Evolutionary conservation across 208 protist species (phyloP).

Genomic region (Polymyxa betae): DNA sequence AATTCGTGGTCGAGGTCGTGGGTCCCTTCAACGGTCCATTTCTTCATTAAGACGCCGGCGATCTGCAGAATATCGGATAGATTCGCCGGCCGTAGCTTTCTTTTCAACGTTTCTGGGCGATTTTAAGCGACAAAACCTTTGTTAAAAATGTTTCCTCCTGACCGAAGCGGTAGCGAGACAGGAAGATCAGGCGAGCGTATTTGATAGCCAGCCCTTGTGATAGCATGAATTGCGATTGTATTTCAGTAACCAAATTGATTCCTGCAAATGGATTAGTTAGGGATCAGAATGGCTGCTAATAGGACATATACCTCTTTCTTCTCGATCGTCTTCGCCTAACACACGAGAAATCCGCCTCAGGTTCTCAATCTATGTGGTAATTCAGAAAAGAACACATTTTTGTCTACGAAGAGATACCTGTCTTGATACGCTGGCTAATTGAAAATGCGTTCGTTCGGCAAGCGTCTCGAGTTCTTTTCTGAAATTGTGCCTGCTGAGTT

Average conservation of each 20-base stretch:
- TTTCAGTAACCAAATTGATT: slow-evolving; percentile 37
- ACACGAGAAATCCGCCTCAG: slow-evolving; percentile 31
- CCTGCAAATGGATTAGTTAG: neutral
- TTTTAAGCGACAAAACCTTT: neutral
- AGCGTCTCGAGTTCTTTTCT: slow-evolving; percentile 6
- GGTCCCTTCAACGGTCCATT: slow-evolving; percentile 21
- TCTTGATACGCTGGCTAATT: slow-evolving; percentile 23
- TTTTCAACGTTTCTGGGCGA: neutral
- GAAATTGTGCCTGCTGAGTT: slow-evolving; percentile 40
- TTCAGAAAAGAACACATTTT: neutral
- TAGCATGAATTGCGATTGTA: slow-evolving; percentile 23
- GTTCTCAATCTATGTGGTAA: slow-evolving; percentile 26
- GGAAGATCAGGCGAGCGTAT: slow-evolving; percentile 39
- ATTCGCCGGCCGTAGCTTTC: slow-evolving; percentile 25
- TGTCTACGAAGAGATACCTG: neutral
- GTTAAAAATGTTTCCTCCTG: neutral
- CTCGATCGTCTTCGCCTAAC: slow-evolving; percentile 42
- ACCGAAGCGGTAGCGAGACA: slow-evolving; percentile 3
- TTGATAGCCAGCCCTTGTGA: slow-evolving; percentile 24
- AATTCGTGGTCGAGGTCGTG: slow-evolving; percentile 46
- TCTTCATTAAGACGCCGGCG: slow-evolving; percentile 28
- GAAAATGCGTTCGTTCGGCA: slow-evolving; percentile 25
- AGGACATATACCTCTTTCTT: neutral
- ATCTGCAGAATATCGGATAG: slow-evolving; percentile 38
- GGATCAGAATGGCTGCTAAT: neutral